These are phyloP conservation scores for Yarrowia yakushimensis DNA, from an alignment of 805 yeast genomes.

Conservation along the genomic window DNA sequence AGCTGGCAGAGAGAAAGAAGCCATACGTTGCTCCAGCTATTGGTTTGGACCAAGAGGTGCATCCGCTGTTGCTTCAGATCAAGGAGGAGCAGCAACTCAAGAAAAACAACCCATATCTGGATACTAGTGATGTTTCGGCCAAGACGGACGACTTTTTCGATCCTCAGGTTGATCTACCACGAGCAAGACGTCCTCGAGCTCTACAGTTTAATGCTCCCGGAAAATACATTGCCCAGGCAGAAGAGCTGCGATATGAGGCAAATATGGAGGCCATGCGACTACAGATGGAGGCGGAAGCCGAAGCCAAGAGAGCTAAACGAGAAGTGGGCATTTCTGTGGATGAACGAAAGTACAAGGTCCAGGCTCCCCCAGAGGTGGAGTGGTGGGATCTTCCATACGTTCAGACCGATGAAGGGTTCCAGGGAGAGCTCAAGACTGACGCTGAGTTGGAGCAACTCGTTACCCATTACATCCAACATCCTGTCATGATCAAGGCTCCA, in stretches of 20 bases:
- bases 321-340: conserved; percentile 52
- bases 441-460: conserved; percentile 45
- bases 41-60: conserved; percentile 14
- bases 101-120: conserved; percentile 2
- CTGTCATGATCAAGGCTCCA: conserved; percentile 59
- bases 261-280: conserved; percentile 37
- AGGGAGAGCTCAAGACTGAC: conserved; percentile 21
- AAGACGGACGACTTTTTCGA: conserved; percentile 1
- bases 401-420: conserved; percentile 37
- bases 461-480: conserved; percentile 76
- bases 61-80: conserved; percentile 1
- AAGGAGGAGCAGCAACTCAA: conserved; percentile 20
- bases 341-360: conserved; percentile 52
- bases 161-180: conserved; percentile 1
- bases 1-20: neutral
- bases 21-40: conserved; percentile 5
- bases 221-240: conserved; percentile 54
- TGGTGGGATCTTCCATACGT: conserved; percentile 85
- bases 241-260: conserved; percentile 46
- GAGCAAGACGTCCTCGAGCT: conserved; percentile 30
- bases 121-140: neutral
- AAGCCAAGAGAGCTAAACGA: conserved; percentile 41
- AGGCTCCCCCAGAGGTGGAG: conserved; percentile 62
- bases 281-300: conserved; percentile 37
- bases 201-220: conserved; percentile 60